Evolutionary conservation across 169 alveolate species (phyloP), one percentile per base, ranked within the genome.

Genomic region (Plasmodium cynomolgi): DNA sequence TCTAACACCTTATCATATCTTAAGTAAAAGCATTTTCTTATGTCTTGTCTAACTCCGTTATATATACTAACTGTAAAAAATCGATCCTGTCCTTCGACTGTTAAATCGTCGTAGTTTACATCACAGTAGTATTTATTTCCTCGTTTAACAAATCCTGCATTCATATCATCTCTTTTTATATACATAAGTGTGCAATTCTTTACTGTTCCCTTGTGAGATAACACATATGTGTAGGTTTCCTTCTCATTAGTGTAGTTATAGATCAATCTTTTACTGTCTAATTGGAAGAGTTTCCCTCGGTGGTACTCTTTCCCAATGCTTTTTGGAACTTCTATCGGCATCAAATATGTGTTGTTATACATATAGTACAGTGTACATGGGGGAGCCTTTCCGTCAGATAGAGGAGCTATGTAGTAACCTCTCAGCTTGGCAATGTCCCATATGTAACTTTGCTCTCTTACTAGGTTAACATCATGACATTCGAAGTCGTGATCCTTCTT

Each of bases 111-210:
- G 71, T 86, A 86, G 8, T 31, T 75, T 34, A 86, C 68, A 26
- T 37, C 41, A 33, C 93, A 86, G 7, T 31, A 20, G 26, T 86
- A 33, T 2, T 50, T 75, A 54, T 86, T 77, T 23, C 73, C 83
- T 23, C 34, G 0, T 31, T 77, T 86, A 1, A 75, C 34, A 77
- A 86, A 86, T 1, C 93, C 93, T 9, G 93, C 86, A 86, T 86
- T 86, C 83, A 79, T 56, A 17, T 86, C 8, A 0, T 75, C 86
- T 77, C 39, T 86, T 29, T 86, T 86, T 50, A 86, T 50, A 50
- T 86, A 86, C 81, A 86, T 75, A 17, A 86, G 71, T 1, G 93
- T 58, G 29, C 93, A 86, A 31, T 39, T n/a, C 26, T 86, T 86
- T 7, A 41, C 86, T 3, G 86, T 41, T 0, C 93, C 93, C 1